phyloP scores from a whole-genome alignment of 192 early-diverging fungal species.

The Phlyctochytrium planicorne region DNA sequence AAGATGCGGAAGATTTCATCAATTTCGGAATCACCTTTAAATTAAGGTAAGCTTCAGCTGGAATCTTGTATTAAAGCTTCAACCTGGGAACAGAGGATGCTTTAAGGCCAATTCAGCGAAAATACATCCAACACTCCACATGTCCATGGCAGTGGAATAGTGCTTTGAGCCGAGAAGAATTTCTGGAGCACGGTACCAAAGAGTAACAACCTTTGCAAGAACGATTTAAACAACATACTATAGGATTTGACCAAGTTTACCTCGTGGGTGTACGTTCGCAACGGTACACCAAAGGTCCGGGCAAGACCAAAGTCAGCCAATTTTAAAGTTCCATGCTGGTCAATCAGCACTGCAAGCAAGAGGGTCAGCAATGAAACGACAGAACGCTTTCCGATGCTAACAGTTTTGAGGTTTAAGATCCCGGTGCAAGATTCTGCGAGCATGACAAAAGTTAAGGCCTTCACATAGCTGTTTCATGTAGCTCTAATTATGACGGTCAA shows the following conservation, averaged over 20 bases:
- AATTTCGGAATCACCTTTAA: conserved; percentile 78
- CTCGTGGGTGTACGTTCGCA: conserved; percentile 94
- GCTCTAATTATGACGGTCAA: conserved; percentile 55
- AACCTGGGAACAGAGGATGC: conserved; percentile 82
- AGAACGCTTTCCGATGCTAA: conserved; percentile 10
- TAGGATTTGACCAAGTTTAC: conserved; percentile 29
- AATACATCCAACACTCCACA: conserved; percentile 98
- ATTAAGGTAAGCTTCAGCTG: conserved; percentile 8
- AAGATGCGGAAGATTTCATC: conserved; percentile 95
- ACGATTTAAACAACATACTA: neutral
- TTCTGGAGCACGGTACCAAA: conserved; percentile 74
- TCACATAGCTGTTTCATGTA: conserved; percentile 87
- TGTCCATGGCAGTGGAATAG: conserved; percentile 93
- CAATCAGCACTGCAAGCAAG: conserved; percentile 81
- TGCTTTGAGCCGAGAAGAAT: conserved; percentile 86
- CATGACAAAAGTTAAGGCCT: conserved; percentile 89
- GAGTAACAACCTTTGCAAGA: conserved; percentile 25
- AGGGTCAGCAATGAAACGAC: neutral
- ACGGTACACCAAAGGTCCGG: conserved; percentile 85
- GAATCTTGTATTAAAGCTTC: neutral
- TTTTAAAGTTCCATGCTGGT: conserved; percentile 80
- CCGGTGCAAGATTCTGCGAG: conserved; percentile 88
- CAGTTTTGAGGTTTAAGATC: conserved; percentile 98
- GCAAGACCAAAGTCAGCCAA: conserved; percentile 97
- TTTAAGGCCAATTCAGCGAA: conserved; percentile 90